Conservation (phyloP, 257 asterid genomes). For the Solanum neorickii region DNA sequence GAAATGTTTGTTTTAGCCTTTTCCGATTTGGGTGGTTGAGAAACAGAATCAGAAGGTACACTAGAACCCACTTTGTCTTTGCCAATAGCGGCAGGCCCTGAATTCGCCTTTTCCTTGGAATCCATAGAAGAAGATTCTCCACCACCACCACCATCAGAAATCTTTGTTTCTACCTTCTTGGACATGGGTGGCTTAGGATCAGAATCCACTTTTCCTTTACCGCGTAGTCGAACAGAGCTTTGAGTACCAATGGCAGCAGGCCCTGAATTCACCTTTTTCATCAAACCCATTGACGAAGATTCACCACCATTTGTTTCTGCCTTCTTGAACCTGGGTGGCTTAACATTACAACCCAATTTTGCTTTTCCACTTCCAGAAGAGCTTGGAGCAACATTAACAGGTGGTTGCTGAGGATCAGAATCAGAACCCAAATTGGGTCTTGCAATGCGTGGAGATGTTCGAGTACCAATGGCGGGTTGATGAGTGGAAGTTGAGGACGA, state of each 20-base stretch:
- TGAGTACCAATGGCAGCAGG: not conserved
- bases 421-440: not conserved
- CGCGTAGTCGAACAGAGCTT: not conserved
- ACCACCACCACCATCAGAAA: not conserved
- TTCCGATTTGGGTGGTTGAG: not conserved
- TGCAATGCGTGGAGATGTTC: not conserved
- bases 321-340: not conserved
- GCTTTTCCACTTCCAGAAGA: not conserved
- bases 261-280: not conserved
- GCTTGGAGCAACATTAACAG: not conserved
- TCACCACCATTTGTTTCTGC: not conserved
- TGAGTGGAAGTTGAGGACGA: not conserved
- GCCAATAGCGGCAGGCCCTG: not conserved
- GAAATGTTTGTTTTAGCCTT: not conserved
- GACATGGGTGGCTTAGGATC: not conserved
- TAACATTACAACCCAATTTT: not conserved
- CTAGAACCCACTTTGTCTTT: not conserved
- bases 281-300: not conserved
- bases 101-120: not conserved
- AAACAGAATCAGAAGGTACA: not conserved
- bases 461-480: not conserved
- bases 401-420: not conserved
- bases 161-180: not conserved
- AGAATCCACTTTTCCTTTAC: not conserved
- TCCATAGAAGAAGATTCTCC: not conserved